Base-by-base conservation (phyloP, 371 early-diverging fungal species). In the Syncephalis plumigaleata region DNA sequence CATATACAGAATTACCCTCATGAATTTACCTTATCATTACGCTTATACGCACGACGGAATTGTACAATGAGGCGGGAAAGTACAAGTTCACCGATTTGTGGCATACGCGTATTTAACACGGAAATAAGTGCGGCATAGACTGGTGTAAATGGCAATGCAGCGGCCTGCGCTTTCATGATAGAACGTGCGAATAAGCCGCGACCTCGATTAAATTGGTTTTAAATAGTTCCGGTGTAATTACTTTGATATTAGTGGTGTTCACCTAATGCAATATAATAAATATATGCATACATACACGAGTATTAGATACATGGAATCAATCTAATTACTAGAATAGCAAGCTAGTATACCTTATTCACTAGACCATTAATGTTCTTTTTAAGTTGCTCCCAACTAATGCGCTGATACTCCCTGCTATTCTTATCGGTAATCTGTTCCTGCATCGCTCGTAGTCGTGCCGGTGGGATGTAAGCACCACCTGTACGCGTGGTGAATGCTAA, bases 311-410 rank as follows among this genome's bases (percentile, higher is more conserved):
- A n/a, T n/a, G n/a, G n/a, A n/a, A n/a, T n/a, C n/a, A n/a, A 27
- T n/a, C 13, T 36, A 11, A 18, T 7, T 13, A 25, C 3, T 7
- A 18, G 1, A 36, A 11, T 15, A 17, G 24, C 13, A 20, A 21
- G 45, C n/a, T 13, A 40, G 20, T 18, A n/a, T 59, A 69, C 70
- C 71, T 91, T 94, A 75, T 95, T 96, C 60, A 94, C 85, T 15
- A 86, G 70, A 51, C 92, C 97, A 56, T 95, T 93, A 53, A 96
- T 81, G 44, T 78, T 77, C 63, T 94, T 95, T 59, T 92, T 94
- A 9, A 96, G 68, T 4, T 82, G 80, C 54, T 96, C 94, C 97
- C 97, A 96, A 24, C 74, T 77, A 59, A 89, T 77, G 11, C 94
- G 81, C 63, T 96, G 96, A 51, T 78, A 81, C 46, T 70, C 79